Base-by-base conservation (phyloP, 129 eudicot genomes). In the Logfia minima region DNA sequence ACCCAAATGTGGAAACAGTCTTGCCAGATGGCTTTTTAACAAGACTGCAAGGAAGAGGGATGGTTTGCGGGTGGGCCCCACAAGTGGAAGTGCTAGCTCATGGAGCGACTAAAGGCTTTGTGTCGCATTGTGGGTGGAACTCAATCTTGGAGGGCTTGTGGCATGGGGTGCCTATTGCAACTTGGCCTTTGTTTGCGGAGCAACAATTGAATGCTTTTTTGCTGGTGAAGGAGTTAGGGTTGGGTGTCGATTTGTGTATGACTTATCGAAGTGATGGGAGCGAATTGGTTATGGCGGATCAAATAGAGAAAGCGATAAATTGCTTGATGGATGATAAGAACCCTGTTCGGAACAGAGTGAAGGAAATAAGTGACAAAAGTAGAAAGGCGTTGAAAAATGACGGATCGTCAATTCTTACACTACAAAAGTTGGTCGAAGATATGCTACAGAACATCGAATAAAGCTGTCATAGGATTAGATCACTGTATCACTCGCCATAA, bases 71-170 rank as follows among this genome's bases (percentile, higher is more conserved):
- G 10, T 84, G 88, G 83, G 88, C 85, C 0, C 85, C 85, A 41
- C 88, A 84, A 56, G 83, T 78, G 29, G 85, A 81, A 28, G 78
- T 85, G 41, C 35, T 85, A 32, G 82, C 85, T 16, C 85, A 85
- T 31, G 23, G 39, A 7, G 85, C 80, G 2, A 60, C 77, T 5
- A 76, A 71, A 65, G 87, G 82, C 26, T 84, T 80, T 45, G 84
- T 84, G 66, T 77, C 88, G 8, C 88, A 85, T 16, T 85, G 88
- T 34, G 86, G 86, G 6, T 82, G 86, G 82, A 82, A 82, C 71
- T 82, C 86, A 18, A 71, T 71, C 31, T 72, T 82, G 70, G 86
- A 82, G 78, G 71, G 81, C 68, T 5, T 81, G 35, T 71, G 81
- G 82, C 71, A 17, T n/a, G 82, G 85, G 1, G 81, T 77, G 28